These are phyloP conservation scores for Platanus orientalis DNA, from an alignment of 164 flowering plant species.

Conservation along the genomic window DNA sequence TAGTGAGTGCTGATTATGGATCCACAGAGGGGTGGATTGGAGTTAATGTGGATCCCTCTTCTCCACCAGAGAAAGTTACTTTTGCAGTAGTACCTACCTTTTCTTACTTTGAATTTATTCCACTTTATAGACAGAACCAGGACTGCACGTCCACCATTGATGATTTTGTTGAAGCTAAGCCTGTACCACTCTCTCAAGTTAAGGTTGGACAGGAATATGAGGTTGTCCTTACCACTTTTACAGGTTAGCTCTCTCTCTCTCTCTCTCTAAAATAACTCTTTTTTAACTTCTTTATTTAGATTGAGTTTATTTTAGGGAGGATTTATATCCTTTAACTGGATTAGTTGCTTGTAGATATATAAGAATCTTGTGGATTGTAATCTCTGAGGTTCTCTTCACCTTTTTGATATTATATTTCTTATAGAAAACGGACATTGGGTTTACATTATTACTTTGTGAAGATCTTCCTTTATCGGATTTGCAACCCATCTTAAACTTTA, in stretches of 20 bases:
- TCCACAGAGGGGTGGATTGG: slow-evolving; percentile 95
- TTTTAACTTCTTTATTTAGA: no score
- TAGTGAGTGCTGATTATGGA: slow-evolving; percentile 91
- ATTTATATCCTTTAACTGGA: no score
- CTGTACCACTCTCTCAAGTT: slow-evolving; percentile 66
- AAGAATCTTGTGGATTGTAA: no score
- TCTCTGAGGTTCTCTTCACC: no score
- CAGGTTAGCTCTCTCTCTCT: slow-evolving; percentile 45
- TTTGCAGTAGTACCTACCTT: slow-evolving; percentile 82
- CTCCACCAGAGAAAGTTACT: slow-evolving; percentile 63
- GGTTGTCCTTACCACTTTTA: slow-evolving; percentile 81
- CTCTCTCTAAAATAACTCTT: no score
- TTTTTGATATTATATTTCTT: no score
- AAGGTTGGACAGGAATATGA: slow-evolving; percentile 77
- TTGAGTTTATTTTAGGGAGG: no score
- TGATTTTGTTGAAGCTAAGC: slow-evolving; percentile 65
- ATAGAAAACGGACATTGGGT: no score
- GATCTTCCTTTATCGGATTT: no score
- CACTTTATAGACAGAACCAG: slow-evolving; percentile 44
- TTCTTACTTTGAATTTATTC: slow-evolving; percentile 88
- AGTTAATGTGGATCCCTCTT: slow-evolving; percentile 64
- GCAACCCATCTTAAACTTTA: no score
- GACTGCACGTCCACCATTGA: slow-evolving; percentile 22
- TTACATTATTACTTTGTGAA: no score
- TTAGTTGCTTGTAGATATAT: no score